Conservation (phyloP, 768 basidiomycete species). For the Podaxis carcinomalis region DNA sequence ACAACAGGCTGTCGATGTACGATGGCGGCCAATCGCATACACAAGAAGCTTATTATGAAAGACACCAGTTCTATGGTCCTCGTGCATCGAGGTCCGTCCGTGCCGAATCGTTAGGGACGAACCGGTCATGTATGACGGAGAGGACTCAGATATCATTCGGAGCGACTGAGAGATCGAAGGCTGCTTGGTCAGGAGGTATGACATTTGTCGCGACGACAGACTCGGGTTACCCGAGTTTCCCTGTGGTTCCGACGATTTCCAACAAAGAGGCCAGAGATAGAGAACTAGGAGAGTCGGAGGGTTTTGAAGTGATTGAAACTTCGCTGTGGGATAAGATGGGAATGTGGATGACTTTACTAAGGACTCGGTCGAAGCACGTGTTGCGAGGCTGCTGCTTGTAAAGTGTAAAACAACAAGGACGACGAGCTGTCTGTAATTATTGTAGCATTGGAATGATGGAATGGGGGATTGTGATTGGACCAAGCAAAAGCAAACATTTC, state of each 20-base stretch:
- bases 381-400: constrained; percentile 4
- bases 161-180: constrained; percentile 18
- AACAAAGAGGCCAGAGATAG: constrained; percentile 1
- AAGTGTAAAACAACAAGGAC: not conserved
- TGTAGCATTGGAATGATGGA: not conserved
- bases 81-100: not conserved
- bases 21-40: not conserved
- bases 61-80: not conserved
- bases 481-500: constrained; percentile 9
- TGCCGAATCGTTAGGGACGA: constrained; percentile 21
- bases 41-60: constrained; percentile 2
- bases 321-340: constrained; percentile 11
- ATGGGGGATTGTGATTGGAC: constrained; percentile 1
- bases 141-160: constrained; percentile 29
- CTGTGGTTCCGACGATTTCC: constrained; percentile 17
- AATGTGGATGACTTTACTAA: not conserved
- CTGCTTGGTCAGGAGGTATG: constrained; percentile 26
- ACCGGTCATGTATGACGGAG: constrained; percentile 32
- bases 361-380: not conserved
- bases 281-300: not conserved
- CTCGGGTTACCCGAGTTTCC: constrained; percentile 17
- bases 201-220: constrained; percentile 14
- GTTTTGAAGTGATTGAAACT: not conserved
- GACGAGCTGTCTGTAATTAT: not conserved
- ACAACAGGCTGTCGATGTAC: not conserved